Evolutionary conservation across 352 stramenopile species (phyloP), one percentile per base, ranked within the genome.

Genomic region (Globisporangium viniferum): DNA sequence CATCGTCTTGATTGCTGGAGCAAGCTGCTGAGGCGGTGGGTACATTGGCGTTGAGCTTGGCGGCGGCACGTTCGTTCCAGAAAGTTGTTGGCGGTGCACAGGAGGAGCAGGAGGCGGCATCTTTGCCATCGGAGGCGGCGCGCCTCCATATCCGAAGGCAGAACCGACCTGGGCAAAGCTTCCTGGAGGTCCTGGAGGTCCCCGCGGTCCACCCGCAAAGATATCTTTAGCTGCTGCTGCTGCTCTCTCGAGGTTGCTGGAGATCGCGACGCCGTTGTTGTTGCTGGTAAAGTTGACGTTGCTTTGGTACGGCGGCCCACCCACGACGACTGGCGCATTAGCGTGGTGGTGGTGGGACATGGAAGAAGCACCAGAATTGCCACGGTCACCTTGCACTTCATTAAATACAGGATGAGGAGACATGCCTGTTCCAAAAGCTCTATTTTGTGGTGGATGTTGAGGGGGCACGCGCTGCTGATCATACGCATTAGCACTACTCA

Each of bases 321-420:
- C 55, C 55, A 46, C 55, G 31, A 31, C 20, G 55, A 61, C 48
- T 27, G 41, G 14, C n/a, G 24, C n/a, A 22, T 49, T 46, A 58
- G 51, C 18, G 49, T 46, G 14, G 39, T 48, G 31, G 49, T 64
- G 64, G 80, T 79, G 78, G 75, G 77, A 84, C 70, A 84, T 66
- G 70, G 72, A 78, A 81, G 75, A 72, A 77, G 78, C 74, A 63
- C 68, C 68, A 68, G 64, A 64, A 74, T 64, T 75, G 69, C 73
- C 76, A 66, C 75, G 78, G 69, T 77, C 75, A 84, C 74, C 81
- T 64, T 77, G 71, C 70, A 77, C 73, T 80, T 82, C 81, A 87
- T 85, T 88, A 80, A 82, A 82, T 77, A 82, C 69, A 77, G 73
- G 69, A 81, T 75, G 74, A 64, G 79, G 59, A 29, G 68, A 61